Evolutionary conservation across 257 asterid species (phyloP), one percentile per base, ranked within the genome.

Genomic region (Scutellaria barbata): DNA sequence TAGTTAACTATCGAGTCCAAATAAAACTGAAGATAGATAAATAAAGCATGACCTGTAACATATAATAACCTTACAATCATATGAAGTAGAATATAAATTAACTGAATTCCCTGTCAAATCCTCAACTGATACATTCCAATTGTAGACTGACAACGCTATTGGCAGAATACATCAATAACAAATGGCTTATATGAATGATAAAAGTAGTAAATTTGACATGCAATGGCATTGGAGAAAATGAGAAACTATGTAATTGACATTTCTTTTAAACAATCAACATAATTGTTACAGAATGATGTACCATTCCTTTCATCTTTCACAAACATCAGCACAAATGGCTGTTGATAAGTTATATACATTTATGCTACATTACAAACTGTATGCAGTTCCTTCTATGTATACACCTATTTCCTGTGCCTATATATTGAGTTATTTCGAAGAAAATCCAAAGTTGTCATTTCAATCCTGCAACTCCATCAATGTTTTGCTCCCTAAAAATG

Each of bases 341-440:
- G 8, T 42, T 7, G 2, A 1, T 10, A 17, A 77, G 72, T 67
- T 67, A 79, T 74, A 54, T 60, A 79, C 84, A 79, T 73, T 58
- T 73, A 54, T 58, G 41, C 45, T 51, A 69, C 16, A 71, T 71
- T 57, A 66, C 75, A 41, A 58, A 66, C 78, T 63, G 57, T 54
- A 40, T 54, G 33, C 57, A 48, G 66, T 48, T 68, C 66, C 61
- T 65, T 64, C 30, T 51, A 55, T 64, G 65, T 62, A 46, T 76
- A 56, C 64, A 74, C 82, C 82, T 66, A 69, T 72, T 71, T 63
- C 66, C 79, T 77, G 76, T 60, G 69, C 72, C 72, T 74, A 52
- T 79, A 74, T 69, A 53, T 68, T 51, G 62, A 51, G 18, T 39
- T 75, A 71, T 62, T 53, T 16, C 40, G n/a, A 61, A 68, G 39